Conservation (phyloP, 129 eudicot genomes). For the Artemisia tridentata region DNA sequence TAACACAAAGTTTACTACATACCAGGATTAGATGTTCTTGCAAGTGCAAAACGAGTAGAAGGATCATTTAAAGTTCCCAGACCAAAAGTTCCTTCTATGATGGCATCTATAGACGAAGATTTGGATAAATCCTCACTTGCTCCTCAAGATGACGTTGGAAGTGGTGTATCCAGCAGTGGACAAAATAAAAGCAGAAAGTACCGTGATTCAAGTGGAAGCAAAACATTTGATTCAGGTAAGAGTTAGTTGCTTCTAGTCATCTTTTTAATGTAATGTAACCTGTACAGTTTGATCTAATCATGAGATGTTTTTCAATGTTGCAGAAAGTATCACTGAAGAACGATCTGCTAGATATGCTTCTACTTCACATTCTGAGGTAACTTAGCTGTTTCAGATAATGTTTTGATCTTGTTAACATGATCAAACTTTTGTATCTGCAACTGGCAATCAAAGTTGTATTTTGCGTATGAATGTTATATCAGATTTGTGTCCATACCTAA, state of each 20-base stretch:
- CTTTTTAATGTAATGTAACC: not conserved
- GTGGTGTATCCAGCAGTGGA: constrained; percentile 21
- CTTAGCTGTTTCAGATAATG: not conserved
- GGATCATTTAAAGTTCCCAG: constrained; percentile 72
- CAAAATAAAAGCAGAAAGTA: constrained; percentile 49
- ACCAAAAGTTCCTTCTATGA: constrained; percentile 53
- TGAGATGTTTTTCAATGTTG: constrained; percentile 25
- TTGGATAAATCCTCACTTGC: constrained; percentile 40
- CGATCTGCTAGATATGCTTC: constrained; percentile 33
- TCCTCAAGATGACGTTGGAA: constrained; percentile 52
- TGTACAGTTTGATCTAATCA: constrained; percentile 14
- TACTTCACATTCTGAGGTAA: constrained; percentile 41
- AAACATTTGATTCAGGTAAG: constrained; percentile 60
- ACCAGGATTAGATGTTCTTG: constrained; percentile 78
- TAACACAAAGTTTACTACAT: not conserved
- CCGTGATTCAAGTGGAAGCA: constrained; percentile 56
- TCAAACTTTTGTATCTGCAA: too few species aligned
- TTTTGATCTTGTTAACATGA: not conserved
- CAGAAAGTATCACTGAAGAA: constrained; percentile 59
- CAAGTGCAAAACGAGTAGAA: constrained; percentile 54
- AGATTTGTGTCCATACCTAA: not conserved
- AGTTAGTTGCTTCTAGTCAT: not conserved
- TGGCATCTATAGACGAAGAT: constrained; percentile 62
- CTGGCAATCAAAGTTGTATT: not conserved
- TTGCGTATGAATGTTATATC: not conserved